Base-by-base conservation (phyloP, 805 yeast species). In the Hanseniaspora occidentalis region DNA sequence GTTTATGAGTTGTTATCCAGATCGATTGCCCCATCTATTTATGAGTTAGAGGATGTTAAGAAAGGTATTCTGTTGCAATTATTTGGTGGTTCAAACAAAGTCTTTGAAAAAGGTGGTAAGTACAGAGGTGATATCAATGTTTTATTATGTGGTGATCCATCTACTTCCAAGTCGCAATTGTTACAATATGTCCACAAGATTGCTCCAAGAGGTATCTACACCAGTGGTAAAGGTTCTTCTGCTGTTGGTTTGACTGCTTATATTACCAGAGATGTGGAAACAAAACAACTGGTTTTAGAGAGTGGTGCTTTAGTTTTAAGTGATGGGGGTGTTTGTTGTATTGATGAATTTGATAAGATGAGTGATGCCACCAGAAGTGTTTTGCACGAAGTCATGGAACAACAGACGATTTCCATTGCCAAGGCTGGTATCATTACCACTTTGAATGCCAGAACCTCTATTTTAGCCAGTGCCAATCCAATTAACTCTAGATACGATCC, bases 161-260 rank as follows among this genome's bases (percentile, higher is more conserved):
- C 97, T 8, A 92, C 99, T 2, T 79, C 96, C 10, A 92, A 92
- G 58, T 92, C 98, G 2, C 99, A 92, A 61, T 63, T 92, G 36
- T 68, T 92, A 48, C 94, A 86, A 55, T 92, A 92, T 50, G 96
- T 92, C 34, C 98, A 92, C 64, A 84, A 88, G 54, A 92, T 92
- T 50, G 94, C 98, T 1, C 99, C 99, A 35, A 72, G 98, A 57
- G 98, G 98, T 50, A 84, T 92, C 31, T 92, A 88, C 61, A 92
- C 99, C 3, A 88, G 96, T 1, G 99, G 99, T 61, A 92, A 92
- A 54, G 98, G 98, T 39, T 86, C 96, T 1, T 92, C 98, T 24
- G 99, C 99, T 0, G 99, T 92, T 38, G 99, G 99, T 69, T 69
- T 92, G 54, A 92, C 99, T 1, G 98, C 99, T 0, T 92, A 92